These are phyloP conservation scores for Cyclotella sp. DNA, from an alignment of 108 stramenopile species.

Conservation along the genomic window DNA sequence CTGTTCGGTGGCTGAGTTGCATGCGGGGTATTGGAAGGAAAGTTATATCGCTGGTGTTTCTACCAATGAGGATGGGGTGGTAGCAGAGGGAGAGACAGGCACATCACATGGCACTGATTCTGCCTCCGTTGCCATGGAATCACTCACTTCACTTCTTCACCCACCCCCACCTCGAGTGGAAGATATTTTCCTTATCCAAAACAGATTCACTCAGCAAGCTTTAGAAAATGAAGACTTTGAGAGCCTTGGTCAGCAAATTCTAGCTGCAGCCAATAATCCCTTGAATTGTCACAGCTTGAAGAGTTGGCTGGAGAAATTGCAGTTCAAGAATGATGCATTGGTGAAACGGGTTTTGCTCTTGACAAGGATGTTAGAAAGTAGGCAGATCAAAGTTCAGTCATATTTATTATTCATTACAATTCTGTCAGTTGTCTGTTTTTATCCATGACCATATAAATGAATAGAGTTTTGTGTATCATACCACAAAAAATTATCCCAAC, in stretches of 20 bases:
- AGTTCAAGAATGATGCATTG: slow-evolving; percentile 54
- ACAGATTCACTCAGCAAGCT: slow-evolving; percentile 50
- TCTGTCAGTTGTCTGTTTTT: too few species aligned
- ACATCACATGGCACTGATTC: not conserved
- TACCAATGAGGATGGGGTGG: not conserved
- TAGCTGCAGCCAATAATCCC: slow-evolving; percentile 65
- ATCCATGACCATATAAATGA: too few species aligned
- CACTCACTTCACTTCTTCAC: slow-evolving; percentile 13
- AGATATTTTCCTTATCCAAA: slow-evolving; percentile 66
- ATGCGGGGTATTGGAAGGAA: slow-evolving; percentile 44
- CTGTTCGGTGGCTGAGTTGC: slow-evolving; percentile 68
- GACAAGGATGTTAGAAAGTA: slow-evolving; percentile 49
- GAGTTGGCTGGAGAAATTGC: slow-evolving; percentile 56
- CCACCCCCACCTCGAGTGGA: slow-evolving; percentile 34
- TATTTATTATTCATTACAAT: too few species aligned
- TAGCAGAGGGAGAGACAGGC: not conserved
- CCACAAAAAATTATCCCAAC: too few species aligned
- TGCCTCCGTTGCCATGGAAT: not conserved
- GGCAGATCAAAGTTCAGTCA: slow-evolving; percentile 63
- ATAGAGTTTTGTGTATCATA: too few species aligned
- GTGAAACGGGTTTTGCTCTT: slow-evolving; percentile 55
- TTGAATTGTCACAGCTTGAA: slow-evolving; percentile 55
- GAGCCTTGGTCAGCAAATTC: slow-evolving; percentile 50
- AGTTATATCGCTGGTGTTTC: not conserved
- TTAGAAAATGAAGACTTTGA: slow-evolving; percentile 71